A percentile compares a stretch with the other conserved stretches of the same genome.
Evolutionary conservation across 768 basidiomycete species (phyloP).

Genomic region (Boletus vermiculosoides): DNA sequence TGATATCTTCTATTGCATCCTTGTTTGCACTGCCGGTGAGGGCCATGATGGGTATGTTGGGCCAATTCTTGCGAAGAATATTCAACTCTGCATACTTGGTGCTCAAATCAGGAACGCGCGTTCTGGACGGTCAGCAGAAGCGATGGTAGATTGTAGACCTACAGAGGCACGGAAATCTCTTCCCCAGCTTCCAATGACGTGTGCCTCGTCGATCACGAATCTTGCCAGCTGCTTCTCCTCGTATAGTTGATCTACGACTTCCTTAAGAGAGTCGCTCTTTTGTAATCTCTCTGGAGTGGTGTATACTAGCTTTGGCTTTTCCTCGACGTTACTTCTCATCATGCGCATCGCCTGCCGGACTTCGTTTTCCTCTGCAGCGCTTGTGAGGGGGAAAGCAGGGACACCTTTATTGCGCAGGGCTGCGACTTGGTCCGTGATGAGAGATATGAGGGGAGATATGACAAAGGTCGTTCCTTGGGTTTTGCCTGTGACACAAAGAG

Average conservation of each 20-base stretch:
- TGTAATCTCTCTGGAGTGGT: slow-evolving; percentile 89
- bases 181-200: slow-evolving; percentile 94
- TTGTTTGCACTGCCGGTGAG: slow-evolving; percentile 92
- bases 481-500: slow-evolving; percentile 67
- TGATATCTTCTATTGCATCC: slow-evolving; percentile 76
- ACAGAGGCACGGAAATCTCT: slow-evolving; percentile 88
- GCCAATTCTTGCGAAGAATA: slow-evolving; percentile 69
- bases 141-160: slow-evolving; percentile 28
- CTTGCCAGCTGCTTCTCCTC: slow-evolving; percentile 61
- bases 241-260: slow-evolving; percentile 59
- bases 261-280: slow-evolving; percentile 54
- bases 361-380: slow-evolving; percentile 44
- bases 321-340: slow-evolving; percentile 37
- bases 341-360: slow-evolving; percentile 43
- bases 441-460: slow-evolving; percentile 80
- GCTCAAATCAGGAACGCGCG: slow-evolving; percentile 11
- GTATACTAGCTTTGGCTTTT: slow-evolving; percentile 72
- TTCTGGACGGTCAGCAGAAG: neutral
- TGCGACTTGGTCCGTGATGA: slow-evolving; percentile 88
- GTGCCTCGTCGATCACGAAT: slow-evolving; percentile 96
- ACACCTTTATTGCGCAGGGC: slow-evolving; percentile 63
- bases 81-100: slow-evolving; percentile 67
- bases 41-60: slow-evolving; percentile 88
- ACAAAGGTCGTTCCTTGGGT: slow-evolving; percentile 87
- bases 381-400: slow-evolving; percentile 67